A percentile compares a stretch with the other conserved stretches of the same genome.
phyloP scores from a whole-genome alignment of 306 rosid genomes.

The Glycine soja region DNA sequence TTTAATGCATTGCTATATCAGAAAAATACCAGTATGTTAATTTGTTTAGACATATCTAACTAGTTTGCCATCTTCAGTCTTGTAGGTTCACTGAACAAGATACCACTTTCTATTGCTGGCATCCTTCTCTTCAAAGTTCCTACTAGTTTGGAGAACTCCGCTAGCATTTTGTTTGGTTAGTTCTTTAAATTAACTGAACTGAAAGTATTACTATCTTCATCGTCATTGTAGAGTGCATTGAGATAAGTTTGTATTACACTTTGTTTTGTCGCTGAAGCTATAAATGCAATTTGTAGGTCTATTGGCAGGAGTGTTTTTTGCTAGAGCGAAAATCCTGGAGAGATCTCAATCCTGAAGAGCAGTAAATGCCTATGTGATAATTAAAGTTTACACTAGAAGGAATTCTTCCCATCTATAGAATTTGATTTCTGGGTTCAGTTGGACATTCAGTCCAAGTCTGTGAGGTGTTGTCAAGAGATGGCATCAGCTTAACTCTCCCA shows the following conservation, averaged over 20 bases:
- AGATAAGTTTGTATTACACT: slow-evolving; percentile 32
- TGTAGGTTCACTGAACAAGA: slow-evolving; percentile 97
- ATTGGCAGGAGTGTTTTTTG: slow-evolving; percentile 93
- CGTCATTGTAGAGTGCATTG: background rate
- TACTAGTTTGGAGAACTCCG: slow-evolving; percentile 91
- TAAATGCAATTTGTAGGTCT: slow-evolving; percentile 69
- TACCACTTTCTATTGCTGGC: slow-evolving; percentile 94
- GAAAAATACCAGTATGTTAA: background rate
- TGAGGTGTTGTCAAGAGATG: slow-evolving; percentile 25
- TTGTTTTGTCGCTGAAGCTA: slow-evolving; percentile 36
- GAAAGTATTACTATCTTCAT: background rate
- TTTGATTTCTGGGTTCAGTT: slow-evolving; percentile 43
- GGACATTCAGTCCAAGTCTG: slow-evolving; percentile 39
- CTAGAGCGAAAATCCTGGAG: slow-evolving; percentile 90
- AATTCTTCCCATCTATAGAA: slow-evolving; percentile 36
- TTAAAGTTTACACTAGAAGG: slow-evolving; percentile 13
- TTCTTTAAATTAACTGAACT: slow-evolving; percentile 37
- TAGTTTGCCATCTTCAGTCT: slow-evolving; percentile 68
- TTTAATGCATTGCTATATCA: slow-evolving; percentile 35
- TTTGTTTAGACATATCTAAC: slow-evolving; percentile 39
- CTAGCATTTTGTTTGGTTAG: slow-evolving; percentile 92
- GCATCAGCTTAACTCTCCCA: slow-evolving; percentile 4
- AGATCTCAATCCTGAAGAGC: slow-evolving; percentile 61
- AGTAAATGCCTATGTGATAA: background rate
- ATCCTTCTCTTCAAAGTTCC: slow-evolving; percentile 91